Percentiles rank a stretch among this genome's conserved stretches.
phyloP scores from a whole-genome alignment of 441 rosid genomes.

The Erysimum pusillum region DNA sequence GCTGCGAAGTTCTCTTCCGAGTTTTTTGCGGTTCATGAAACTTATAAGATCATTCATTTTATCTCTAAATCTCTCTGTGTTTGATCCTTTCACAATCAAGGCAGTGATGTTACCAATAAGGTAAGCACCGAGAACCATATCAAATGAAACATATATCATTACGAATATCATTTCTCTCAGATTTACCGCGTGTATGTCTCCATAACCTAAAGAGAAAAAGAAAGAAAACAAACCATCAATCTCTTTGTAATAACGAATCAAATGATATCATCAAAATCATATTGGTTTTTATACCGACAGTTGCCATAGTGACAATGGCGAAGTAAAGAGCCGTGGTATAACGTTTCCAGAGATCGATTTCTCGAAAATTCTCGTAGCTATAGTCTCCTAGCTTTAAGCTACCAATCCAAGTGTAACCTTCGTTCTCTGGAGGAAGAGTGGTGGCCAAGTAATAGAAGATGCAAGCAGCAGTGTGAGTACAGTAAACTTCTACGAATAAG shows the following conservation, averaged over 20 bases:
- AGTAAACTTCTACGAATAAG: constrained; percentile 81
- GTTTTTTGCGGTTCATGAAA: constrained; percentile 89
- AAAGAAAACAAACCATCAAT: not conserved
- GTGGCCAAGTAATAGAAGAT: constrained; percentile 95
- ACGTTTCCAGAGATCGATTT: constrained; percentile 89
- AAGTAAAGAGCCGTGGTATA: constrained; percentile 88
- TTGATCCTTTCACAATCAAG: constrained; percentile 95
- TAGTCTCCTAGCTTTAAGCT: constrained; percentile 90
- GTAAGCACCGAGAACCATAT: constrained; percentile 98
- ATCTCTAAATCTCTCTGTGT: constrained; percentile 93
- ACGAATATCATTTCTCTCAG: constrained; percentile 95
- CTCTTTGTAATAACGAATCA: not conserved
- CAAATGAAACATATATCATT: constrained; percentile 92
- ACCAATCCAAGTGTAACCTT: constrained; percentile 97
- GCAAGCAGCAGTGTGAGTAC: constrained; percentile 98
- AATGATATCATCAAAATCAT: not conserved
- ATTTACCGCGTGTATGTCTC: constrained; percentile 98
- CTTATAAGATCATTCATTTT: constrained; percentile 87
- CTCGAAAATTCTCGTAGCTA: constrained; percentile 76
- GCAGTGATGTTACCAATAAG: constrained; percentile 99
- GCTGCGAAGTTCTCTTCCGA: constrained; percentile 72
- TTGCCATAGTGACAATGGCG: constrained; percentile 95
- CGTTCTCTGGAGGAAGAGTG: constrained; percentile 71
- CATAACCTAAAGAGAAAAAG: constrained; percentile 70
- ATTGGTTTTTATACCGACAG: constrained; percentile 70